Evolutionary conservation across 1,139 yeast genomes (phyloP).

Genomic region (Arxiozyma bovina): DNA sequence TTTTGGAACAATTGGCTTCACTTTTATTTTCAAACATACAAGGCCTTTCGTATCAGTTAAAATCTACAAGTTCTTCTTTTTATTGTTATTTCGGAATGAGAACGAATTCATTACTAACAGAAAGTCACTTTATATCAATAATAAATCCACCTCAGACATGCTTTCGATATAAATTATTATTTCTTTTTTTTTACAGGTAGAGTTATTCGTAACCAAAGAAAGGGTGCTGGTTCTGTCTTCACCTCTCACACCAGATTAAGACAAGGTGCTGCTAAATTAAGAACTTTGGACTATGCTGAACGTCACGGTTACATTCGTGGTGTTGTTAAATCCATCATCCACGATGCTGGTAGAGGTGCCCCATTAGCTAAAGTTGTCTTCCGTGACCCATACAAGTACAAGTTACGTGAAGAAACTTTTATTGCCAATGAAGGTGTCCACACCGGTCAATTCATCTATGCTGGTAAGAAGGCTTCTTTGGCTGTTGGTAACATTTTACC

Average conservation of each 20-base stretch:
- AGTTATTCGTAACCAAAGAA: slow-evolving; percentile 99
- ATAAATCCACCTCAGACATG: background rate
- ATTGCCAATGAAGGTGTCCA: slow-evolving; percentile 99
- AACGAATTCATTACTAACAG: background rate
- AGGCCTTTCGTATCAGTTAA: too few relatives aligned
- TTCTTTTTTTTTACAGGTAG: slow-evolving; percentile 49
- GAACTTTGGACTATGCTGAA: slow-evolving; percentile 98
- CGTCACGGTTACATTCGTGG: slow-evolving; percentile 99
- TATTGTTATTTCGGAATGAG: background rate
- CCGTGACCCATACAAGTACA: slow-evolving; percentile 99
- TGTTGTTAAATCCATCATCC: slow-evolving; percentile 95
- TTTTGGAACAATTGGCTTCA: background rate
- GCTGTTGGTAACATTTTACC: slow-evolving; percentile 97
- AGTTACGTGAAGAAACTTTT: slow-evolving; percentile 95
- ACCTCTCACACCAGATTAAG: slow-evolving; percentile 99
- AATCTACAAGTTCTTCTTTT: background rate
- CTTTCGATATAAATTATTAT: background rate
- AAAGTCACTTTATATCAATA: background rate
- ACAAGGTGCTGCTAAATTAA: slow-evolving; percentile 99
- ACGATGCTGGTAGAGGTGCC: slow-evolving; percentile 99
- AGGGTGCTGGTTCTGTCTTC: slow-evolving; percentile 99
- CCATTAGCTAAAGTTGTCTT: slow-evolving; percentile 98
- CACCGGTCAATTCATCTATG: slow-evolving; percentile 98
- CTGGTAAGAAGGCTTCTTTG: slow-evolving; percentile 97
- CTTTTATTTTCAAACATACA: background rate